These are phyloP conservation scores for Ilex paraguariensis DNA, from an alignment of 305 asterid species.

Conservation along the genomic window DNA sequence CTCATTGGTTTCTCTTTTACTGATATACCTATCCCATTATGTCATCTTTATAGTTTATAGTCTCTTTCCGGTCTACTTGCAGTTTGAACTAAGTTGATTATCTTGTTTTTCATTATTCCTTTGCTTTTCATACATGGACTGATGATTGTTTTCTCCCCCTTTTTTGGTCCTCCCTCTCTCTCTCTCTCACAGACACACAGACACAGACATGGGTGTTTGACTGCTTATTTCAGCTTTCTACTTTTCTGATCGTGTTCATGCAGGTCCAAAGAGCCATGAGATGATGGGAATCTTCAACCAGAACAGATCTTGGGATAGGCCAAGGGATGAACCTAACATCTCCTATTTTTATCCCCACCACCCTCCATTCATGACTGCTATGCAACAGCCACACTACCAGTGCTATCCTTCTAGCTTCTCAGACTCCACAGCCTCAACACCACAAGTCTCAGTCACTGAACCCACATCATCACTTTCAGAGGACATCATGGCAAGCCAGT, in stretches of 20 bases:
- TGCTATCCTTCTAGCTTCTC: conserved; percentile 23
- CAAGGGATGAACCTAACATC: conserved; percentile 18
- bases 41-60: too few relatives aligned
- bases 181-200: too few relatives aligned
- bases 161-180: too few relatives aligned
- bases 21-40: too few relatives aligned
- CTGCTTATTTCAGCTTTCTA: not conserved
- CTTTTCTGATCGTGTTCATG: conserved; percentile 10
- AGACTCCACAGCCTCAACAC: conserved; percentile 23
- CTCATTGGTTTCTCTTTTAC: not conserved
- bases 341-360: conserved; percentile 16
- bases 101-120: too few relatives aligned
- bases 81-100: too few relatives aligned
- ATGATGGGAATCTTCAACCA: conserved; percentile 44
- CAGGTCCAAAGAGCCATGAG: conserved; percentile 51
- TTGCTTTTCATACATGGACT: too few relatives aligned
- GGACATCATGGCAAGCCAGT: conserved; percentile 27
- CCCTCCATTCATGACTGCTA: conserved; percentile 17
- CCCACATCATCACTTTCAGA: conserved; percentile 22
- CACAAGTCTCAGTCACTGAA: conserved; percentile 23
- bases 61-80: too few relatives aligned
- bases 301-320: conserved; percentile 37
- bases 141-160: too few relatives aligned
- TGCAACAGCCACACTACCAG: conserved; percentile 26
- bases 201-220: too few relatives aligned